phyloP scores from a whole-genome alignment of 441 rosid genomes.

The Brassica balearica region DNA sequence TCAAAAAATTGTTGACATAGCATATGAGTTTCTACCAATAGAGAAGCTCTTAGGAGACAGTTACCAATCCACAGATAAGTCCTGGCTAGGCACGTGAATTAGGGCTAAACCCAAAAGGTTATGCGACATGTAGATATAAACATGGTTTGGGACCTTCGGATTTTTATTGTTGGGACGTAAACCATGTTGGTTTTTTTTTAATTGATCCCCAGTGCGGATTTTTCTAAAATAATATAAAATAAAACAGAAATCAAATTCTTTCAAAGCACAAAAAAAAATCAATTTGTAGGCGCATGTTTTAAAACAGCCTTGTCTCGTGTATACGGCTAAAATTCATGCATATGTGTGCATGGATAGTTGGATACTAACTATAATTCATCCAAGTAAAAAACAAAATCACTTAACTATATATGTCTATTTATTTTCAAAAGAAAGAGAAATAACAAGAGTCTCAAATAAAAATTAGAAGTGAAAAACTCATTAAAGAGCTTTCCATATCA shows the following conservation, averaged over 20 bases:
- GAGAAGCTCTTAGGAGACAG: neutral
- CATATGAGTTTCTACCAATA: no score
- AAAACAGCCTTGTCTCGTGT: neutral
- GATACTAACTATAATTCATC: neutral
- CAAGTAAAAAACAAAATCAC: neutral
- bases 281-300: neutral
- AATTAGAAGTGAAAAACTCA: slow-evolving; percentile 34
- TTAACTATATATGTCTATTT: neutral
- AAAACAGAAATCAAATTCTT: neutral
- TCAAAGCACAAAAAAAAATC: neutral
- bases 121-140: neutral
- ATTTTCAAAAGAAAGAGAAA: neutral
- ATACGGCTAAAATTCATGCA: neutral
- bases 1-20: no score
- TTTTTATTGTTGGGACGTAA: neutral
- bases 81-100: neutral
- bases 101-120: neutral
- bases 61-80: neutral
- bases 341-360: slow-evolving; percentile 23
- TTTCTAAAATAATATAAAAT: neutral
- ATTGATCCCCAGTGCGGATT: neutral
- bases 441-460: neutral
- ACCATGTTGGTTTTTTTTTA: neutral
- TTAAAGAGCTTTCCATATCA: slow-evolving; percentile 40
- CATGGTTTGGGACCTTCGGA: neutral